Base-by-base conservation (phyloP, 2,329 filamentous ascomycete genomes). In the Zarea fungicola region DNA sequence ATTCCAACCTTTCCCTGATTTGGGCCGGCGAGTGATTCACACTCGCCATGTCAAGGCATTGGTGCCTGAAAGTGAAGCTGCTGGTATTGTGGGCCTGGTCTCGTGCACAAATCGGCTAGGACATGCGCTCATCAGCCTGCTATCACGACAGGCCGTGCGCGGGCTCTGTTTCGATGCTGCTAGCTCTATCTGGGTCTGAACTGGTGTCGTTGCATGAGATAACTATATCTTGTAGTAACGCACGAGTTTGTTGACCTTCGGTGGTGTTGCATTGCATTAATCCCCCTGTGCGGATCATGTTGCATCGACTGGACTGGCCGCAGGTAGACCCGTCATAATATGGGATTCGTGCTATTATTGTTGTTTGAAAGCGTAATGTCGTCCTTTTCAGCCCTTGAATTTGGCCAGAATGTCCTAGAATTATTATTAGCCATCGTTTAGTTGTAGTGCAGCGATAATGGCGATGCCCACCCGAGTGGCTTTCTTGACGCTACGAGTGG, bases 401-500 rank as follows among this genome's bases (percentile, higher is more conserved):
- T 82, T 85, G 50, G 80, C 76, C 28, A 87, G 68, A 10, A 83
- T 76, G 56, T 83, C 80, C 83, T 87, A 54, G 4, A 47, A 37
- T 21, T 42, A 22, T n/a, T 4, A 31, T 49, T 14, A 49, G 39
- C 18, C 6, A n/a, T n/a, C 31, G 11, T 1, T 25, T 31, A 7
- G 22, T 22, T 6, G 22, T 21, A 19, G 19, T 18, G 11, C 6
- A 13, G 49, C 8, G 50, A 45, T 18, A 4, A 31, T 26, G 16
- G n/a, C 10, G n/a, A 26, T 52, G 67, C 80, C 52, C 70, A 89
- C 86, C 65, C 85, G 81, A 3, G 87, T 87, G 40, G 87, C 87
- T 63, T 86, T 91, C 64, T 83, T 82, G 42, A 95, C 79, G 53
- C 84, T 87, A 60, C 83, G 82, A 3, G 85, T 83, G n/a, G 84